phyloP scores from a whole-genome alignment of 805 yeast genomes.

The Phaffomyces antillensis region DNA sequence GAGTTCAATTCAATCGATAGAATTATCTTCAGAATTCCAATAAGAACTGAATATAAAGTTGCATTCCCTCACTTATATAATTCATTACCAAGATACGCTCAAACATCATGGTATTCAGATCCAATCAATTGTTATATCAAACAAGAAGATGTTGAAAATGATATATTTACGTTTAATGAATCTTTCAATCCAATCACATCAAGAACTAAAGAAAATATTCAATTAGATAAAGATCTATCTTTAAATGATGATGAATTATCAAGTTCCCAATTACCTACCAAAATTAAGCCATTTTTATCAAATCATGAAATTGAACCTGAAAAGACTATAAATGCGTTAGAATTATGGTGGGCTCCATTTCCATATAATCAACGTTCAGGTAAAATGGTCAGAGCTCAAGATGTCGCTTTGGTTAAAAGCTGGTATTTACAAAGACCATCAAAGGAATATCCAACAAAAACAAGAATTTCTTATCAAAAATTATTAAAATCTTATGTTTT shows the following conservation, averaged over 20 bases:
- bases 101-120: constrained; percentile 54
- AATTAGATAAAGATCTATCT: constrained; percentile 19
- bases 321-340: constrained; percentile 48
- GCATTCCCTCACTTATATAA: constrained; percentile 86
- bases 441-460: constrained; percentile 59
- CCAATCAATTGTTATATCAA: constrained; percentile 48
- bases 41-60: constrained; percentile 76
- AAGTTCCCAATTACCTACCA: constrained; percentile 34
- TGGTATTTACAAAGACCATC: constrained; percentile 76
- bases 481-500: constrained; percentile 69
- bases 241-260: constrained; percentile 29
- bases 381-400: constrained; percentile 72
- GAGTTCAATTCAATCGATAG: constrained; percentile 89
- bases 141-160: constrained; percentile 36
- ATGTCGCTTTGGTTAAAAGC: constrained; percentile 73
- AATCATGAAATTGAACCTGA: constrained; percentile 39
- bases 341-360: constrained; percentile 72
- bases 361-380: constrained; percentile 82
- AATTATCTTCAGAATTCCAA: constrained; percentile 69
- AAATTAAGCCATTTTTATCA: constrained; percentile 45
- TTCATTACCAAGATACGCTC: constrained; percentile 61
- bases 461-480: constrained; percentile 82
- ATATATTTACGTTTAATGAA: constrained; percentile 51
- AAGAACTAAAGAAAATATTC: constrained; percentile 20
- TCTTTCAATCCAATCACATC: constrained; percentile 49